Evolutionary conservation across 2,329 filamentous ascomycete species (phyloP).

Genomic region (Elsinoe perseae): DNA sequence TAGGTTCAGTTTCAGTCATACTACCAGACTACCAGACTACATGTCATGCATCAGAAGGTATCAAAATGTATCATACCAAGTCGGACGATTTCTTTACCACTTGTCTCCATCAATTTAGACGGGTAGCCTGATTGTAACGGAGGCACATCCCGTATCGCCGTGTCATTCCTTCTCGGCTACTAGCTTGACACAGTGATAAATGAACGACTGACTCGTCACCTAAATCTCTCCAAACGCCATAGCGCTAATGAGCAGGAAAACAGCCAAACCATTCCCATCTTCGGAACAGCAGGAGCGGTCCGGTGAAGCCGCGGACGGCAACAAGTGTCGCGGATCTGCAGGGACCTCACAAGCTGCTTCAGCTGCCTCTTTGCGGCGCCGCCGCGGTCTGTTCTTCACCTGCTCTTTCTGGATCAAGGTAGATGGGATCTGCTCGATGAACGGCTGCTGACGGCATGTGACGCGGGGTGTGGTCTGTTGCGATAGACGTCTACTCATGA

Average conservation of each 20-base stretch:
- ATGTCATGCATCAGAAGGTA: background rate
- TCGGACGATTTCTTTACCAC: background rate
- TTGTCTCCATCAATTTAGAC: background rate
- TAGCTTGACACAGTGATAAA: background rate
- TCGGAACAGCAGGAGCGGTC: background rate
- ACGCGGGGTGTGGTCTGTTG: background rate
- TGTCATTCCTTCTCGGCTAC: background rate
- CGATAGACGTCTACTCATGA: background rate
- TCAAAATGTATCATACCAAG: background rate
- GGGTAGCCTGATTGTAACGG: background rate
- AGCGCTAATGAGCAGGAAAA: background rate
- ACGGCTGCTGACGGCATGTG: background rate
- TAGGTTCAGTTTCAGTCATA: background rate
- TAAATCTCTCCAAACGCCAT: background rate
- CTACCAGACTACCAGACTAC: background rate
- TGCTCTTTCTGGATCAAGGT: background rate
- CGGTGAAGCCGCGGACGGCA: background rate
- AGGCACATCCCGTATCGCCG: background rate
- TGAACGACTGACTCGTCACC: background rate
- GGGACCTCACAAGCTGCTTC: background rate
- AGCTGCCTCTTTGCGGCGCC: background rate
- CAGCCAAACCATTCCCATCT: constrained; percentile 1
- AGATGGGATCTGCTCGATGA: background rate
- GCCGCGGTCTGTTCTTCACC: background rate
- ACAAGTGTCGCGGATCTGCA: background rate